Percentiles rank a stretch among this genome's conserved stretches.
Evolutionary conservation across 1,284 basidiomycete genomes (phyloP).

Genomic region (Puccinia triticina): DNA sequence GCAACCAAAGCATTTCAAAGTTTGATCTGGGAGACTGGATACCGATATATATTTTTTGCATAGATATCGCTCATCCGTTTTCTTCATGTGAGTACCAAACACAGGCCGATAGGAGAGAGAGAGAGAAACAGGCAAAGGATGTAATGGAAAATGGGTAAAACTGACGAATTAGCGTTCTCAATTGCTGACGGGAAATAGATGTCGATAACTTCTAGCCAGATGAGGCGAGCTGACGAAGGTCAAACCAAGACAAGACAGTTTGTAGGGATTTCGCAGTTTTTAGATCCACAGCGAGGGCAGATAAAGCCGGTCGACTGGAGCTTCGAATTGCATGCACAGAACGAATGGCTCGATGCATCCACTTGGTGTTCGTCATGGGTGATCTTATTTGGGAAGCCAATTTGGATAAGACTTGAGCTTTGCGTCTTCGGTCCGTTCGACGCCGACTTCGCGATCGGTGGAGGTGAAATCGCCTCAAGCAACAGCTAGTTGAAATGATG

Average conservation of each 20-base stretch:
- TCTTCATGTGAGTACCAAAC: conserved; percentile 36
- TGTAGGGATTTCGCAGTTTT: conserved; percentile 96
- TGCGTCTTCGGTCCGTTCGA: conserved; percentile 63
- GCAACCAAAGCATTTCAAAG: conserved; percentile 1
- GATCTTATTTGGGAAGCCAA: conserved; percentile 95
- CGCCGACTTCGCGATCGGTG: conserved; percentile 67
- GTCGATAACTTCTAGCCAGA: conserved; percentile 90
- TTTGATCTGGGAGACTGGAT: conserved; percentile 58
- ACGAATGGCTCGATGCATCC: conserved; percentile 68
- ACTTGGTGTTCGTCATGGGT: conserved; percentile 64
- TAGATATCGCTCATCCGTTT: conserved; percentile 15
- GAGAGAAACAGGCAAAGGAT: conserved; percentile 59
- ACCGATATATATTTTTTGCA: conserved; percentile 1
- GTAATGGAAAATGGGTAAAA: background rate
- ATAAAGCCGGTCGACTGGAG: conserved; percentile 87
- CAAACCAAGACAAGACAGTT: conserved; percentile 93
- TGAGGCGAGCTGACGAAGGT: conserved; percentile 98
- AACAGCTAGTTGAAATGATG: conserved; percentile 92
- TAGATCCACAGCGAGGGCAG: conserved; percentile 87
- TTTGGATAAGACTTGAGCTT: conserved; percentile 74
- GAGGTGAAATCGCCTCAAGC: conserved; percentile 93
- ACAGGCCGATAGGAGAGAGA: conserved; percentile 54
- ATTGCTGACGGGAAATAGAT: conserved; percentile 83
- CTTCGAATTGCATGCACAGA: conserved; percentile 92
- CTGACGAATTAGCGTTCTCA: conserved; percentile 62